phyloP scores from a whole-genome alignment of 2,329 filamentous ascomycete genomes.

The Ophiostoma novo-ulmi region DNA sequence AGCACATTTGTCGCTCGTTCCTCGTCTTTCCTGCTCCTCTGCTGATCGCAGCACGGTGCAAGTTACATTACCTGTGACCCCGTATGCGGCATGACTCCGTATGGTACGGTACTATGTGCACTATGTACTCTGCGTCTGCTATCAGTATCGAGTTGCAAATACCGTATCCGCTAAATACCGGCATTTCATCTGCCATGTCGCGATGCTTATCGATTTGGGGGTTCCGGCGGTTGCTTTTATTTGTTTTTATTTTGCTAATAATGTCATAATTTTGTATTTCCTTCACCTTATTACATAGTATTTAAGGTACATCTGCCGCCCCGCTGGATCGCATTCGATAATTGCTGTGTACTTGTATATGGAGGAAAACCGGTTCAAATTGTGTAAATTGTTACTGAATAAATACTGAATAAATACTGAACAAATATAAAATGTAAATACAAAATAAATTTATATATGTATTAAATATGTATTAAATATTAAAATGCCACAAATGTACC shows the following conservation, averaged over 20 bases:
- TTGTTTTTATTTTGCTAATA: background rate
- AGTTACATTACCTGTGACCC: too few species aligned
- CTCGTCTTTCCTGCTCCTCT: too few species aligned
- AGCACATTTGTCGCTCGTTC: too few species aligned
- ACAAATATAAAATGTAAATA: too few species aligned
- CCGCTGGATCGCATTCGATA: slow-evolving; percentile 9
- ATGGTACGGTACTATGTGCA: background rate
- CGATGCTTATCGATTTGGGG: slow-evolving; percentile 1
- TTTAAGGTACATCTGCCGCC: background rate
- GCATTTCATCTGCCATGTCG: background rate
- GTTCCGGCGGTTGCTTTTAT: background rate
- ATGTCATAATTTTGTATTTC: background rate
- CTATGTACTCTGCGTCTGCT: background rate
- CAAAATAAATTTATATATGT: too few species aligned
- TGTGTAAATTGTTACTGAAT: background rate
- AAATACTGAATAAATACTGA: too few species aligned
- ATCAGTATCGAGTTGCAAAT: background rate
- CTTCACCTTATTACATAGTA: background rate
- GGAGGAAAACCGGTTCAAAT: background rate
- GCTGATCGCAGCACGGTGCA: too few species aligned
- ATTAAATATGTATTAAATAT: too few species aligned
- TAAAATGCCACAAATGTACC: background rate
- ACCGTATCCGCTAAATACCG: background rate
- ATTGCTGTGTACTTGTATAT: background rate
- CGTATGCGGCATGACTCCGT: background rate